These are phyloP conservation scores for Ogataea glucozyma DNA, from an alignment of 805 yeast genomes.

Conservation along the genomic window DNA sequence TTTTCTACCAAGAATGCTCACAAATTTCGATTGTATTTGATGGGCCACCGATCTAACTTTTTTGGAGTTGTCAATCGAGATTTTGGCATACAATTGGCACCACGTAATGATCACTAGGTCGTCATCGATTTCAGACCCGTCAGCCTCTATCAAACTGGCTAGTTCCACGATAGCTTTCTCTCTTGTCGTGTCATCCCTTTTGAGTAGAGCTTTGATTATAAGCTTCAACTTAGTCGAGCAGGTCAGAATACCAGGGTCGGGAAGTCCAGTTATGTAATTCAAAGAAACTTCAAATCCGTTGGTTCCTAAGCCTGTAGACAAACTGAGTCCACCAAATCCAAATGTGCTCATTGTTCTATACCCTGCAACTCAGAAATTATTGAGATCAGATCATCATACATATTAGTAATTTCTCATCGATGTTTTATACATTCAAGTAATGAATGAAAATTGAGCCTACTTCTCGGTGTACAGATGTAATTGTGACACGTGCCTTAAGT, in stretches of 20 bases:
- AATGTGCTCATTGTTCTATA: conserved; percentile 3
- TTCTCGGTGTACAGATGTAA: no score
- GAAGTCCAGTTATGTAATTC: conserved; percentile 75
- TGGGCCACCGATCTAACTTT: conserved; percentile 64
- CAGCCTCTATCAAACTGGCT: conserved; percentile 33
- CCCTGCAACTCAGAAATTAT: no score
- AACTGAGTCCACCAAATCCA: conserved; percentile 19
- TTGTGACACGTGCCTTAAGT: no score
- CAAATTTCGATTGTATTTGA: conserved; percentile 58
- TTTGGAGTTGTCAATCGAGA: conserved; percentile 71
- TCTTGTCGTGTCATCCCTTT: conserved; percentile 81
- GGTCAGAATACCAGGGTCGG: conserved; percentile 58
- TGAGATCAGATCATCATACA: not conserved
- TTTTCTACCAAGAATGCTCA: conserved; percentile 51
- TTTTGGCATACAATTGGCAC: conserved; percentile 81
- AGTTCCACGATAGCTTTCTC: conserved; percentile 74
- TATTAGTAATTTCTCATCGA: not conserved
- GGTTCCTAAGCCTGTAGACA: conserved; percentile 33
- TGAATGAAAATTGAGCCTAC: no score
- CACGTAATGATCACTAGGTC: conserved; percentile 60
- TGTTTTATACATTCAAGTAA: no score
- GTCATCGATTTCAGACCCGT: conserved; percentile 40
- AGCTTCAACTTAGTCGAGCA: conserved; percentile 53
- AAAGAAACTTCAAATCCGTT: conserved; percentile 58
- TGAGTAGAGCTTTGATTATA: conserved; percentile 72